These are phyloP conservation scores for Alternaria atra DNA, from an alignment of 2,329 filamentous ascomycete species.

Conservation along the genomic window DNA sequence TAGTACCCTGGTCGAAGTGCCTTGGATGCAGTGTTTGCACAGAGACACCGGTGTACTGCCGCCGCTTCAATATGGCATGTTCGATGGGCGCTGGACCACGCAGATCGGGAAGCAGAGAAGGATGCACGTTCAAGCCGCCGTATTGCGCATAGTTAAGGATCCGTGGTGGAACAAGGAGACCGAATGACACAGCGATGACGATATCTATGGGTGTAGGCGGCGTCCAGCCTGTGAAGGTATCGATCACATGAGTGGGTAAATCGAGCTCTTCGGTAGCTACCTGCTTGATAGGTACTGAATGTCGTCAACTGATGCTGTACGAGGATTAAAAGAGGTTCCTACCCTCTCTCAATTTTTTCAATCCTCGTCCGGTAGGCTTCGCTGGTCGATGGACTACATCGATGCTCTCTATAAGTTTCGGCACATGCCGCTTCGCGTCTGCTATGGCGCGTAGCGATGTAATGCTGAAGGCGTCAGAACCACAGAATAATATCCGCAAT, in stretches of 20 bases:
- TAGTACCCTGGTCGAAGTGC: conserved; percentile 79
- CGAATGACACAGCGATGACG: conserved; percentile 92
- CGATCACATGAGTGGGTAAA: conserved; percentile 75
- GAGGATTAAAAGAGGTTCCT: conserved; percentile 27
- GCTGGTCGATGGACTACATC: conserved; percentile 85
- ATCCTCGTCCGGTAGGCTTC: conserved; percentile 78
- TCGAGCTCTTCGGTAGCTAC: conserved; percentile 68
- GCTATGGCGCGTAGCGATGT: conserved; percentile 76
- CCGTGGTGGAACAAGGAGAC: conserved; percentile 82
- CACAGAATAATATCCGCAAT: conserved; percentile 89
- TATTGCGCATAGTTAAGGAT: conserved; percentile 76
- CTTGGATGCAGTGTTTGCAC: conserved; percentile 84
- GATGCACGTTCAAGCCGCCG: conserved; percentile 92
- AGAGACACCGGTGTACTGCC: conserved; percentile 74
- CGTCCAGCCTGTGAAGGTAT: conserved; percentile 84
- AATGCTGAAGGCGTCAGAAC: conserved; percentile 90
- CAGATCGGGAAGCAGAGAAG: conserved; percentile 86
- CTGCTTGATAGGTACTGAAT: conserved; percentile 74
- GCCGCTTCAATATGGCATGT: conserved; percentile 75
- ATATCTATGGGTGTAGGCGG: conserved; percentile 65
- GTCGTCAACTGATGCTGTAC: conserved; percentile 19
- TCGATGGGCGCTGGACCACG: conserved; percentile 88
- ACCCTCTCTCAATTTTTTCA: conserved; percentile 75
- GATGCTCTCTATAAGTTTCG: conserved; percentile 67
- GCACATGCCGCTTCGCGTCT: conserved; percentile 59